These are phyloP conservation scores for Macrolepiota dolichaula DNA, from an alignment of 768 basidiomycete species.

Conservation along the genomic window DNA sequence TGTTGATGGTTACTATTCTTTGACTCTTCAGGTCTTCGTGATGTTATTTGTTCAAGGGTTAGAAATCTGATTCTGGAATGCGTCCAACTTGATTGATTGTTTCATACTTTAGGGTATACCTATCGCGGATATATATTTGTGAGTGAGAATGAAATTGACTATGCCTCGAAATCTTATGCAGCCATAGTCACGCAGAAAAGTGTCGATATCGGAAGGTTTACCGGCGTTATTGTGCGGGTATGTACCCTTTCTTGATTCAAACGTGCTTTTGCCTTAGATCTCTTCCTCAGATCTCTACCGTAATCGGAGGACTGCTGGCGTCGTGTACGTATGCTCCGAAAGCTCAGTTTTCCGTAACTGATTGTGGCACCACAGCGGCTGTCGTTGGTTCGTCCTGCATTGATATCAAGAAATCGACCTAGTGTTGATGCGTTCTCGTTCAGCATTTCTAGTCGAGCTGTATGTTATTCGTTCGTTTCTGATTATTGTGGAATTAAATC, in stretches of 20 bases:
- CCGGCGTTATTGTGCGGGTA: neutral
- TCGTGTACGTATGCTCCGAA: neutral
- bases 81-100: neutral
- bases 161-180: neutral
- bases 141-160: neutral
- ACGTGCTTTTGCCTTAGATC: neutral
- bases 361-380: neutral
- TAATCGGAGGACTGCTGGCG: neutral
- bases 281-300: neutral
- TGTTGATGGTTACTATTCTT: neutral
- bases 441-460: slow-evolving; percentile 9
- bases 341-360: neutral
- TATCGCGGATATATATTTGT: slow-evolving; percentile 10
- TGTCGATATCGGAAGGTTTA: neutral
- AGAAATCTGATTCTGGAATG: neutral
- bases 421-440: neutral
- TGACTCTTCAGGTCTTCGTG: slow-evolving; percentile 2
- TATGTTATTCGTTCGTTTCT: neutral
- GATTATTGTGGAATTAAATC: neutral
- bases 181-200: neutral
- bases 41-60: slow-evolving; percentile 10
- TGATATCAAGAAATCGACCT: neutral
- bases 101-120: neutral
- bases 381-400: slow-evolving; percentile 1
- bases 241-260: neutral